A percentile compares a stretch with the other conserved stretches of the same genome.
These are phyloP conservation scores for Pseudogymnoascus destructans DNA, from an alignment of 2,329 filamentous ascomycete genomes.

Conservation along the genomic window DNA sequence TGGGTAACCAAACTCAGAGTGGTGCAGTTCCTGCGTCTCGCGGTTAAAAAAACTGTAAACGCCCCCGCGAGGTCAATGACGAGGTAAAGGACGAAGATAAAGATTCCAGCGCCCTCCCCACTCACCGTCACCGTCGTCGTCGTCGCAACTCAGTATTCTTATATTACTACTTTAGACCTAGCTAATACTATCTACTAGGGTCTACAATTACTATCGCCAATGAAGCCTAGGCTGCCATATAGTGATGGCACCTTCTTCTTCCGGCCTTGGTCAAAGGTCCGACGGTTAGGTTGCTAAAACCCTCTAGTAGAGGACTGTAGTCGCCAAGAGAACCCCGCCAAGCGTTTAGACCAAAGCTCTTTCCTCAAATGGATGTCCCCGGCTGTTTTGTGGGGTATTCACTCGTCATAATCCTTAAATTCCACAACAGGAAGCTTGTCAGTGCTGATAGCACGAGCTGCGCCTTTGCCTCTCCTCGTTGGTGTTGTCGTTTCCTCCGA, in stretches of 20 bases:
- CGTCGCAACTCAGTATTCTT: background rate
- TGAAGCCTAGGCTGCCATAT: too few species aligned
- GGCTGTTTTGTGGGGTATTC: background rate
- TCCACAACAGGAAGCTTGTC: constrained; percentile 6
- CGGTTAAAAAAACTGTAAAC: background rate
- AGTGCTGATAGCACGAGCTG: background rate
- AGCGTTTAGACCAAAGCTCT: background rate
- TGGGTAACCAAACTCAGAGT: background rate
- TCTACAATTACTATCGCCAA: too few species aligned
- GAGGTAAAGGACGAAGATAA: background rate
- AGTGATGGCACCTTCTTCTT: too few species aligned
- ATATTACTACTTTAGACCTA: too few species aligned
- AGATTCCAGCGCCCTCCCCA: background rate
- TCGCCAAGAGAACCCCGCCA: background rate
- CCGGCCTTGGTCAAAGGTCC: too few species aligned
- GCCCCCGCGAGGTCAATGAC: background rate
- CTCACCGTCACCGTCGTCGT: background rate
- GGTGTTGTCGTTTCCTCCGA: background rate
- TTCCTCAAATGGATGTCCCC: constrained; percentile 1
- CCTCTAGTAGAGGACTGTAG: too few species aligned
- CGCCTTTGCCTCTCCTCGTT: background rate
- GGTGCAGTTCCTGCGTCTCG: background rate
- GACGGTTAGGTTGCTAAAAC: too few species aligned
- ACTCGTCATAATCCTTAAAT: background rate
- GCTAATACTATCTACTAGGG: too few species aligned